phyloP scores from a whole-genome alignment of 2,329 filamentous ascomycete genomes.

The Graphilbum ipis-grandicollis region DNA sequence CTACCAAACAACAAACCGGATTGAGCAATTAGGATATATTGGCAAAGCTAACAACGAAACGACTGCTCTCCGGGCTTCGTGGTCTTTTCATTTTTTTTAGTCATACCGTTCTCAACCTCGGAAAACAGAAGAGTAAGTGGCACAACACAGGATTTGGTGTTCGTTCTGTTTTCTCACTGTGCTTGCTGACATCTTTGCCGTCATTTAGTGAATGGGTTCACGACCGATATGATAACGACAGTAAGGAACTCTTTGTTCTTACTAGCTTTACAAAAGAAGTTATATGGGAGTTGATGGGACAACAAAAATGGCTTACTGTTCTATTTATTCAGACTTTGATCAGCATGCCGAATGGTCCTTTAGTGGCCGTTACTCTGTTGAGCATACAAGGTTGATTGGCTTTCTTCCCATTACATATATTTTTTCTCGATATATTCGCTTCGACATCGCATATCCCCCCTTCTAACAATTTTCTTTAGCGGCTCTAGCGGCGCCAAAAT shows the following conservation, averaged over 20 bases:
- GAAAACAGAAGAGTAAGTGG: constrained; percentile 52
- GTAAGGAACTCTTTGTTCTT: too few relatives aligned
- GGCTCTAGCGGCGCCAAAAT: constrained; percentile 42
- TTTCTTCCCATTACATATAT: too few relatives aligned
- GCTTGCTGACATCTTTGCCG: neutral
- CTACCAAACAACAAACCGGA: too few relatives aligned
- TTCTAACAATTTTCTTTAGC: neutral
- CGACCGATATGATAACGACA: constrained; percentile 62
- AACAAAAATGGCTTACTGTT: neutral
- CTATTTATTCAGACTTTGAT: neutral
- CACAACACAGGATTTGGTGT: too few relatives aligned
- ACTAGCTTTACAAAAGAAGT: neutral
- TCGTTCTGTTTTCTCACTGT: too few relatives aligned
- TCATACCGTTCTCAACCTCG: constrained; percentile 43
- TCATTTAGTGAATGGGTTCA: constrained; percentile 73
- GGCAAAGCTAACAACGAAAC: constrained; percentile 10
- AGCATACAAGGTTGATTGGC: neutral
- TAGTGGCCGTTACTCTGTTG: constrained; percentile 2
- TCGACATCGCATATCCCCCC: too few relatives aligned
- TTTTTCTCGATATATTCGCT: too few relatives aligned
- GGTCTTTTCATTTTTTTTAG: constrained; percentile 17
- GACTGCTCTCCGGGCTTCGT: constrained; percentile 18
- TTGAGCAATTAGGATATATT: too few relatives aligned
- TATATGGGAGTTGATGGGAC: neutral
- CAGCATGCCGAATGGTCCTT: constrained; percentile 1